Conservation (phyloP, 371 early-diverging fungal species). For the Mucor indicus region DNA sequence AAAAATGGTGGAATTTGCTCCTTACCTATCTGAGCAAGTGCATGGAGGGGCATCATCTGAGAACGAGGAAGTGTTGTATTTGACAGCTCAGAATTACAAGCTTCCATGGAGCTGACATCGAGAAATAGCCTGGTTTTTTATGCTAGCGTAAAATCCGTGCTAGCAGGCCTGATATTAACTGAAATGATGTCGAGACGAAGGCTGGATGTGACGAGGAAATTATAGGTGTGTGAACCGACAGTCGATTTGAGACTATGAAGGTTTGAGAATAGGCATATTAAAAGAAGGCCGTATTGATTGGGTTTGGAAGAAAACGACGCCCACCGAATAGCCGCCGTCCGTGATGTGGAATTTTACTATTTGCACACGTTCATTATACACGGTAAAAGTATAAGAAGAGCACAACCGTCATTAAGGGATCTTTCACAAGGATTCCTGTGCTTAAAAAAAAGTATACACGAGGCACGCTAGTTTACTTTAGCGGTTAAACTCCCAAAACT, state of each 20-base stretch:
- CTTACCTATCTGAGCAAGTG: conserved; percentile 5
- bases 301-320: conserved; percentile 9
- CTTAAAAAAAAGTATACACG: too few species aligned
- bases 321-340: too few species aligned
- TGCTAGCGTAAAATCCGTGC: too few species aligned
- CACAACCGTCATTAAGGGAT: too few species aligned
- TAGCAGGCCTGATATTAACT: neutral
- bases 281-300: conserved; percentile 6
- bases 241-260: conserved; percentile 3
- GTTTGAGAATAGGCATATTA: conserved; percentile 6
- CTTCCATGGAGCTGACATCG: conserved; percentile 8
- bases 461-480: too few species aligned
- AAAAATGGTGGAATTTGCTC: conserved; percentile 7
- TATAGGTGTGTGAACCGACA: conserved; percentile 1
- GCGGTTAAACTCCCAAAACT: too few species aligned
- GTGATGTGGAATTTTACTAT: too few species aligned
- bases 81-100: conserved; percentile 10
- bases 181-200: too few species aligned
- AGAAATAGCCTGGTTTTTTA: conserved; percentile 10
- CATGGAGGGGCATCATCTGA: conserved; percentile 3
- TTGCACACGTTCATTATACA: too few species aligned
- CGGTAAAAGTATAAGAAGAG: too few species aligned
- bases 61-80: conserved; percentile 9
- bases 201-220: too few species aligned
- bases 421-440: too few species aligned